Conservation (phyloP, 371 early-diverging fungal genomes). For the Mortierella sp. region DNA sequence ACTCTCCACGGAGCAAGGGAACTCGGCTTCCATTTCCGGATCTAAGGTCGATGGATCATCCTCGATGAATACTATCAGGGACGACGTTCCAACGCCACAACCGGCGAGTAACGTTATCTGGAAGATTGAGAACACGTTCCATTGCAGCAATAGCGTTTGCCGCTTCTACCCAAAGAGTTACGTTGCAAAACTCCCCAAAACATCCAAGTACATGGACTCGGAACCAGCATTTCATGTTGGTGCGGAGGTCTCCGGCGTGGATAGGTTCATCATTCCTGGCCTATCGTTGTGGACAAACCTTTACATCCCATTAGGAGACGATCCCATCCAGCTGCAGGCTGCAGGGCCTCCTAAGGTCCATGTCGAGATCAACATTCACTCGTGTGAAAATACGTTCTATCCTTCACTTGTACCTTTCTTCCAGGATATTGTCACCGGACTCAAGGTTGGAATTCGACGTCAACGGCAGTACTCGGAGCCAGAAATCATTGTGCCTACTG, state of each 20-base stretch:
- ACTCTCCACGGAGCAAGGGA: slow-evolving; percentile 20
- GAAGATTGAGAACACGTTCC: slow-evolving; percentile 52
- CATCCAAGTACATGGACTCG: slow-evolving; percentile 45
- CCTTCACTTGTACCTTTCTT: slow-evolving; percentile 81
- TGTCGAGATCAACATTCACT: slow-evolving; percentile 76
- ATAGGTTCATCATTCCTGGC: slow-evolving; percentile 73
- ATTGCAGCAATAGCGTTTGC: slow-evolving; percentile 56
- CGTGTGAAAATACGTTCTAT: slow-evolving; percentile 81
- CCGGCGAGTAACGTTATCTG: slow-evolving; percentile 34
- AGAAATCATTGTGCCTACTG: slow-evolving; percentile 1
- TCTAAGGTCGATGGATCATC: slow-evolving; percentile 27
- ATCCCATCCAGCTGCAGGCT: slow-evolving; percentile 46
- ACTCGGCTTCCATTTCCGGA: slow-evolving; percentile 4
- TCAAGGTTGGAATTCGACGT: slow-evolving; percentile 71
- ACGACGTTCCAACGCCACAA: slow-evolving; percentile 10
- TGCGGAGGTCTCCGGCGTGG: slow-evolving; percentile 61
- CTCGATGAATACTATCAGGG: slow-evolving; percentile 14
- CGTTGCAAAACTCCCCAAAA: slow-evolving; percentile 37
- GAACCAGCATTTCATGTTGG: slow-evolving; percentile 45
- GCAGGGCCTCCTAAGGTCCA: slow-evolving; percentile 65
- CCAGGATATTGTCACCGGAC: slow-evolving; percentile 70
- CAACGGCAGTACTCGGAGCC: slow-evolving; percentile 37
- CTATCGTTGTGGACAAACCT: slow-evolving; percentile 70
- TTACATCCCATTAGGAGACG: slow-evolving; percentile 71
- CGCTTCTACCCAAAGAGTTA: slow-evolving; percentile 66